These are phyloP conservation scores for Hyaloperonospora brassicae DNA, from an alignment of 352 stramenopile species.

Conservation along the genomic window DNA sequence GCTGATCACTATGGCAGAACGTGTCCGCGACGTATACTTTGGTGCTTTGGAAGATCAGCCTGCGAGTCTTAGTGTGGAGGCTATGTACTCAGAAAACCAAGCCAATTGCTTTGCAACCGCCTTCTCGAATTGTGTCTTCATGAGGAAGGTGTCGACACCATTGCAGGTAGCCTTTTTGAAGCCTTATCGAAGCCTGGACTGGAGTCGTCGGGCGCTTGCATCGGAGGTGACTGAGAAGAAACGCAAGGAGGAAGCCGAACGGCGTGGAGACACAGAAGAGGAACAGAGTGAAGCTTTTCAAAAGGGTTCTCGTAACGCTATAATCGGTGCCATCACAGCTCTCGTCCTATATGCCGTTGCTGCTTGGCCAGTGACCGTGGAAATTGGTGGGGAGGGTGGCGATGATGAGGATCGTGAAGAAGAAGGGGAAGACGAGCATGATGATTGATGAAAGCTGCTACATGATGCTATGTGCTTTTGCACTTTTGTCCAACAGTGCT, in stretches of 20 bases:
- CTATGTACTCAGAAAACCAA: conserved; percentile 64
- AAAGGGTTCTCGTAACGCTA: conserved; percentile 72
- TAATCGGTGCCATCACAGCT: conserved; percentile 63
- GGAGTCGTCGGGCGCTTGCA: conserved; percentile 64
- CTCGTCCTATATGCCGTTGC: conserved; percentile 70
- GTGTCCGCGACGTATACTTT: conserved; percentile 70
- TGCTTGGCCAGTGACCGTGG: conserved; percentile 48
- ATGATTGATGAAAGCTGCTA: conserved; percentile 7
- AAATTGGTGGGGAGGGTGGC: conserved; percentile 35
- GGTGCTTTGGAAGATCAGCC: conserved; percentile 29
- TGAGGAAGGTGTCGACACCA: conserved; percentile 54
- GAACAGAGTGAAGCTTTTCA: conserved; percentile 40
- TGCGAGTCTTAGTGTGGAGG: conserved; percentile 29
- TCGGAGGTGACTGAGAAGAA: conserved; percentile 49
- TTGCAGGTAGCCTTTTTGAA: conserved; percentile 63
- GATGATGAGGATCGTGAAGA: conserved; percentile 39
- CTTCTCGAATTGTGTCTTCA: conserved; percentile 42
- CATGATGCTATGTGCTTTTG: background rate
- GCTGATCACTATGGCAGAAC: conserved; percentile 64
- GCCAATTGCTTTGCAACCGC: conserved; percentile 52
- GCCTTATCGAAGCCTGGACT: conserved; percentile 79
- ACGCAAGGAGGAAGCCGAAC: conserved; percentile 25
- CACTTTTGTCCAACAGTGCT: no score
- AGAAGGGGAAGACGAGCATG: conserved; percentile 31
- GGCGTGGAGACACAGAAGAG: conserved; percentile 8